Conservation (phyloP, 345 rosid genomes). For the Salix suchowensis region DNA sequence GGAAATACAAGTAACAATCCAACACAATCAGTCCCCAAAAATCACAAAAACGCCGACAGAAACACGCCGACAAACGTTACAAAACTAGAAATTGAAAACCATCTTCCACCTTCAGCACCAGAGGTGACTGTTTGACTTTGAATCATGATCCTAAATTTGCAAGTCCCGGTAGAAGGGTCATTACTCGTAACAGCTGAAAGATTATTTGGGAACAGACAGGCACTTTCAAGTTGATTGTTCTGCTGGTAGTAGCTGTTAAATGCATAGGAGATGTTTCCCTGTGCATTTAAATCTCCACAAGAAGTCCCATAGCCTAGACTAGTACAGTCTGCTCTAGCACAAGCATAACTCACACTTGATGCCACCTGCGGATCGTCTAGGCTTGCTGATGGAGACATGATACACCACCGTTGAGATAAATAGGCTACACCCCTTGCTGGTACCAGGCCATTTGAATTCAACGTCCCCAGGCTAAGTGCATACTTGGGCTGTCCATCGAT, state of each 20-base stretch:
- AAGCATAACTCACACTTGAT: slow-evolving; percentile 61
- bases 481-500: slow-evolving; percentile 23
- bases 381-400: slow-evolving; percentile 42
- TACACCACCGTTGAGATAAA: slow-evolving; percentile 51
- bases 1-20: not conserved
- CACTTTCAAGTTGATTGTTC: slow-evolving; percentile 48
- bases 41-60: slow-evolving; percentile 30
- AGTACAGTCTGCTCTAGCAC: slow-evolving; percentile 62
- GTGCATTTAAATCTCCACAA: slow-evolving; percentile 41
- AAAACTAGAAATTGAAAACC: not conserved
- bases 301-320: slow-evolving; percentile 57
- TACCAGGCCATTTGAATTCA: slow-evolving; percentile 27
- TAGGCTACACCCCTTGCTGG: slow-evolving; percentile 44
- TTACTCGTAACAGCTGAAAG: slow-evolving; percentile 32
- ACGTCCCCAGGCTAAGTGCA: slow-evolving; percentile 4
- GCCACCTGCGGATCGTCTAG: slow-evolving; percentile 46
- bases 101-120: not conserved
- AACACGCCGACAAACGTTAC: slow-evolving; percentile 13
- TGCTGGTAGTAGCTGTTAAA: slow-evolving; percentile 62
- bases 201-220: slow-evolving; percentile 48
- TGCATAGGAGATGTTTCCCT: slow-evolving; percentile 57
- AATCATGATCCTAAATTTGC: slow-evolving; percentile 57
- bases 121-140: slow-evolving; percentile 12
- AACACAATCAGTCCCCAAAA: not conserved
- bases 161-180: slow-evolving; percentile 54